Percentiles rank a stretch among this genome's conserved stretches.
phyloP scores from a whole-genome alignment of 352 stramenopile genomes.

The Phytophthora multivora region DNA sequence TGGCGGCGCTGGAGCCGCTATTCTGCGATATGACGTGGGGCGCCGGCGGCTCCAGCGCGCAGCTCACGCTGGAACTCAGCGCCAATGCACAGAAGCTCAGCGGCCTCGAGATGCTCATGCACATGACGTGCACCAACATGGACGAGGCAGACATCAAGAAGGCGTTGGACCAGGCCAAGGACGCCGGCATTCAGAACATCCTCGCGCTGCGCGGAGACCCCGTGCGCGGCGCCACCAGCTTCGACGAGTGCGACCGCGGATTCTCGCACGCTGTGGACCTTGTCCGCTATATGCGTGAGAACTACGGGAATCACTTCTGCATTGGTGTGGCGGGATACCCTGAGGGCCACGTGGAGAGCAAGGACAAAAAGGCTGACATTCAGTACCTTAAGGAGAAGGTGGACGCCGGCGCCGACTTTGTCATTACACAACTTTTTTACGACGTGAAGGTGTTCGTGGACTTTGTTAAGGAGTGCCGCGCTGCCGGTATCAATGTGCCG shows the following conservation, averaged over 20 bases:
- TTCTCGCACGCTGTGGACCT: constrained; percentile 96
- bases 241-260: constrained; percentile 91
- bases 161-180: constrained; percentile 91
- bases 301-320: constrained; percentile 96
- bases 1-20: constrained; percentile 94
- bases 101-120: constrained; percentile 93
- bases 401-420: constrained; percentile 97
- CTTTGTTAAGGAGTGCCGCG: constrained; percentile 93
- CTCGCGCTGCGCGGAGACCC: constrained; percentile 97
- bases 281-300: constrained; percentile 95
- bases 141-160: constrained; percentile 90
- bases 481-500: constrained; percentile 92
- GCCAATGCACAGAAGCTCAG: constrained; percentile 92
- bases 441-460: constrained; percentile 94
- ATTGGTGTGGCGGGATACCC: constrained; percentile 98
- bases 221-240: constrained; percentile 88
- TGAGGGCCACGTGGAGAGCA: constrained; percentile 95
- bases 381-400: constrained; percentile 98
- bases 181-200: constrained; percentile 98
- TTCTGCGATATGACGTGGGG: constrained; percentile 99
- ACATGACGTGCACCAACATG: constrained; percentile 99
- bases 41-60: constrained; percentile 95
- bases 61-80: constrained; percentile 96
- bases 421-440: constrained; percentile 99
- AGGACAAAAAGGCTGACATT: constrained; percentile 92